Conservation (phyloP, 768 basidiomycete species). For the Termitomyces sp. region DNA sequence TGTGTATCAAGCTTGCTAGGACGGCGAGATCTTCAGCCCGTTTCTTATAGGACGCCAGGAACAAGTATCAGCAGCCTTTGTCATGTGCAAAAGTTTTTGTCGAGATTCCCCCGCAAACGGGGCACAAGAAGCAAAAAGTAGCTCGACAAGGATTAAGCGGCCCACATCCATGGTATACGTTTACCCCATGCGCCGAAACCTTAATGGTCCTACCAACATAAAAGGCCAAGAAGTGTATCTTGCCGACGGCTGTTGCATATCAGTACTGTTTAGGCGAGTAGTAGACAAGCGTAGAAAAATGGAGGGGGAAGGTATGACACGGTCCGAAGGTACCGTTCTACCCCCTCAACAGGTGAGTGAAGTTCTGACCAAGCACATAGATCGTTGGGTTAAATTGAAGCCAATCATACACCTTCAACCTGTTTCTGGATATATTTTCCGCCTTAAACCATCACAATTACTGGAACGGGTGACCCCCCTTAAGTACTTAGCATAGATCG, state of each 20-base stretch:
- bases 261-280: not conserved
- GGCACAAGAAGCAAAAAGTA: conserved; percentile 2
- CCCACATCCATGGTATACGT: not conserved
- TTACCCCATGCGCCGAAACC: not conserved
- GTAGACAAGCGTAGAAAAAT: no score
- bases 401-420: no score
- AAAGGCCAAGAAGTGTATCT: not conserved
- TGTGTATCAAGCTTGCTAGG: not conserved
- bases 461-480: no score
- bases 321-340: no score
- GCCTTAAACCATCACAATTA: no score
- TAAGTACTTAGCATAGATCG: no score
- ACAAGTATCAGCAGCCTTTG: not conserved
- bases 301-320: no score
- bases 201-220: no score
- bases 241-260: not conserved
- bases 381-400: no score
- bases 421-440: no score
- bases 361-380: no score
- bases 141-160: not conserved
- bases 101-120: not conserved
- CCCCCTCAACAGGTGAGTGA: no score
- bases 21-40: not conserved
- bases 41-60: not conserved
- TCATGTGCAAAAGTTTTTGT: conserved; percentile 3